phyloP scores from a whole-genome alignment of 345 rosid species.

The Brassica cretica region DNA sequence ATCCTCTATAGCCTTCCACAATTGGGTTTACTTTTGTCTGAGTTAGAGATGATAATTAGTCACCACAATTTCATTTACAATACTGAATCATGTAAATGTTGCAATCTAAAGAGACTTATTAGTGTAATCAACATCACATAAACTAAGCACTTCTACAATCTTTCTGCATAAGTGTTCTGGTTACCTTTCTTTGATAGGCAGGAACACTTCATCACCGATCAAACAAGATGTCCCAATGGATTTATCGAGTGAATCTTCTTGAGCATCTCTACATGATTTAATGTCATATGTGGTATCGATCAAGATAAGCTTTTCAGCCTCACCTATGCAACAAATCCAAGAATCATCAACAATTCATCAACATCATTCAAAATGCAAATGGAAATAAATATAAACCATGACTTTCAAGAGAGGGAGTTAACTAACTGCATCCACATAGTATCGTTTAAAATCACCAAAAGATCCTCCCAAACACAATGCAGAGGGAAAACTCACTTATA shows the following conservation, averaged over 20 bases:
- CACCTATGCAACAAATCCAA: conserved; percentile 52
- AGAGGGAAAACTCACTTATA: conserved; percentile 71
- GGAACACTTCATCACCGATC: conserved; percentile 89
- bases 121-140: no score
- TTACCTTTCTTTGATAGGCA: conserved; percentile 85
- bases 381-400: not conserved
- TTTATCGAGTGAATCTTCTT: conserved; percentile 37
- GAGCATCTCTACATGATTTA: conserved; percentile 59
- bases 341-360: no score
- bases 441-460: conserved; percentile 58
- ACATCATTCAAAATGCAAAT: not conserved
- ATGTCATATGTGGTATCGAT: conserved; percentile 88
- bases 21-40: no score
- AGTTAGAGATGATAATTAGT: no score
- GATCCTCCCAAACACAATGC: conserved; percentile 90
- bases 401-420: not conserved
- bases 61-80: no score
- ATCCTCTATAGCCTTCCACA: no score
- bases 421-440: conserved; percentile 71
- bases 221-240: conserved; percentile 63
- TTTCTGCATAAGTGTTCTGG: not conserved
- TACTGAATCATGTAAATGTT: no score
- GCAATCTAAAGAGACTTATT: no score
- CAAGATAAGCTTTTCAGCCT: conserved; percentile 77
- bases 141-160: no score